phyloP scores from a whole-genome alignment of 164 flowering plant genomes.

The Chimonanthus salicifolius region DNA sequence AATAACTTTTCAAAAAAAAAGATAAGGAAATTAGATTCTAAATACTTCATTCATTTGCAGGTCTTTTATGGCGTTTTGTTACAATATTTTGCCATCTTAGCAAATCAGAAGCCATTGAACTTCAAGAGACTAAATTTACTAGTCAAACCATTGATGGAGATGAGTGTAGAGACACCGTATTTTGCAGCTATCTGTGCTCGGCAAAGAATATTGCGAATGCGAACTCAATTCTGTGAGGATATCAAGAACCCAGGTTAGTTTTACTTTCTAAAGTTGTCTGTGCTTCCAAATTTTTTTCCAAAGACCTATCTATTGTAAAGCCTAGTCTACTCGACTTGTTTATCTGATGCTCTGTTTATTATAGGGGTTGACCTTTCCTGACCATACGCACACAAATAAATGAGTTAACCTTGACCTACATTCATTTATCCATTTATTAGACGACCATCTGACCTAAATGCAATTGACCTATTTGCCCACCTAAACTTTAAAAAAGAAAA shows the following conservation, averaged over 20 bases:
- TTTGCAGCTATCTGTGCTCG: constrained; percentile 98
- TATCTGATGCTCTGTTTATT: no score
- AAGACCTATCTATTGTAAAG: no score
- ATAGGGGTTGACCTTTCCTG: no score
- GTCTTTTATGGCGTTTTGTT: constrained; percentile 82
- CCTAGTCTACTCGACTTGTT: no score
- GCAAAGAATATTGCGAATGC: constrained; percentile 49
- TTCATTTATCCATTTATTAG: no score
- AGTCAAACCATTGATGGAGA: constrained; percentile 86
- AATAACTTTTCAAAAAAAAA: no score
- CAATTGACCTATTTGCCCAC: no score
- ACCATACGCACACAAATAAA: no score
- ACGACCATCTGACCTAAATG: no score
- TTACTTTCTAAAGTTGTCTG: constrained; percentile 5
- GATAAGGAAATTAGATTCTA: no score
- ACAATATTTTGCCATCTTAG: constrained; percentile 81
- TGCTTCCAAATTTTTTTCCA: constrained; percentile 1
- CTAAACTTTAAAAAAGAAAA: no score
- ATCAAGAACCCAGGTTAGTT: constrained; percentile 57
- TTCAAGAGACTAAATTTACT: constrained; percentile 61
- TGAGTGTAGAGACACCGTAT: constrained; percentile 78
- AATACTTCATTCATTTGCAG: constrained; percentile 29
- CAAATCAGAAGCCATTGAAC: constrained; percentile 69
- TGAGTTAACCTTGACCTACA: no score
- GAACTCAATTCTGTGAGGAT: constrained; percentile 59